Percentiles rank a stretch among this genome's conserved stretches.
These are phyloP conservation scores for Patellifolia procumbens DNA, from an alignment of 179 eudicot genomes.

Conservation along the genomic window DNA sequence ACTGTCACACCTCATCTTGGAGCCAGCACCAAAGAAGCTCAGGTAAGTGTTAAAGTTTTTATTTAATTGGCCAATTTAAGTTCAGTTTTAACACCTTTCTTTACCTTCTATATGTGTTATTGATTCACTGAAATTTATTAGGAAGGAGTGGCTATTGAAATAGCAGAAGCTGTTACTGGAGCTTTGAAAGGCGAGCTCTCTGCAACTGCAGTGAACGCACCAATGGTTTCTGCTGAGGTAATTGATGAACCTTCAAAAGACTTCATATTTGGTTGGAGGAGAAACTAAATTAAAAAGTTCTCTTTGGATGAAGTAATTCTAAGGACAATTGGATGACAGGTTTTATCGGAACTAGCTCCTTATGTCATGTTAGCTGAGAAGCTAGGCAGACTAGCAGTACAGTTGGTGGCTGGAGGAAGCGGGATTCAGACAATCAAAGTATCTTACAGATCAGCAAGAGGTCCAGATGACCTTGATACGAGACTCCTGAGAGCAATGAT, in stretches of 20 bases:
- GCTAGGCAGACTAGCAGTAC: conserved; percentile 72
- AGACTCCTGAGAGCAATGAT: conserved; percentile 79
- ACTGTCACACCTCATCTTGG: conserved; percentile 90
- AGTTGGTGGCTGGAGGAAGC: conserved; percentile 67
- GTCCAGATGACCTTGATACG: conserved; percentile 70
- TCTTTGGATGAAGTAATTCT: background rate
- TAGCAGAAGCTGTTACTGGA: conserved; percentile 80
- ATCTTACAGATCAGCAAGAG: conserved; percentile 54
- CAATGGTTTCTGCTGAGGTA: conserved; percentile 80
- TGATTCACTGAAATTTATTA: conserved; percentile 22
- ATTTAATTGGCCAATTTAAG: no score
- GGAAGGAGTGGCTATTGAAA: conserved; percentile 91
- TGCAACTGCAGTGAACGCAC: conserved; percentile 82
- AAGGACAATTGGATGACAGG: conserved; percentile 34
- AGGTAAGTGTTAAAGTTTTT: conserved; percentile 39
- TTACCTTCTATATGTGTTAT: background rate
- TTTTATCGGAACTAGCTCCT: conserved; percentile 68
- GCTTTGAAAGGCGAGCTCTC: conserved; percentile 76
- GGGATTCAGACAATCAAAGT: conserved; percentile 67
- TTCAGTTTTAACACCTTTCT: background rate
- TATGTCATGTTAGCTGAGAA: conserved; percentile 70
- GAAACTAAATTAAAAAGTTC: background rate
- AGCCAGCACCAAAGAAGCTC: conserved; percentile 95
- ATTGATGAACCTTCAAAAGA: background rate
- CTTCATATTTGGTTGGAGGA: background rate